These are phyloP conservation scores for Rhododendron mucronatum DNA, from an alignment of 148 eudicot genomes.

Conservation along the genomic window DNA sequence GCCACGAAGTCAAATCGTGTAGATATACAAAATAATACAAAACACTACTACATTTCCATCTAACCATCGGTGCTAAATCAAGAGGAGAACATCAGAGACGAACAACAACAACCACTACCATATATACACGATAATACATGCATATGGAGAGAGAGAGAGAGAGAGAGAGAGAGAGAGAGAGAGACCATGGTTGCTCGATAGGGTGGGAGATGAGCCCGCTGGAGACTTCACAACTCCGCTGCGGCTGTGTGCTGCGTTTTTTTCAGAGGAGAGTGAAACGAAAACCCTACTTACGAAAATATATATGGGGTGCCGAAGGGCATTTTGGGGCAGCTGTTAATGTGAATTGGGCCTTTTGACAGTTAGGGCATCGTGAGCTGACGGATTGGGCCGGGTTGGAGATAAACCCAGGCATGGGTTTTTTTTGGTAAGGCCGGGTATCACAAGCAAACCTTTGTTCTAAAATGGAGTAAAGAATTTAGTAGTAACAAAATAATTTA, in stretches of 20 bases:
- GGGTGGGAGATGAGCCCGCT: slow-evolving; percentile 4
- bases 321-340: not conserved
- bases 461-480: no score
- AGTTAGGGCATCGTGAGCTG: not conserved
- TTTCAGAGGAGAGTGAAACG: not conserved
- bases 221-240: not conserved
- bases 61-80: not conserved
- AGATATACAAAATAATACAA: no score
- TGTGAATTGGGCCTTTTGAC: not conserved
- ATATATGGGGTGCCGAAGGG: not conserved
- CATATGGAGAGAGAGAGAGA: not conserved
- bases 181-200: slow-evolving; percentile 3
- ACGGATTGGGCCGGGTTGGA: not conserved
- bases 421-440: not conserved
- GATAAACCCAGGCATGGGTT: not conserved
- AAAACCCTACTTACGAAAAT: slow-evolving; percentile 1
- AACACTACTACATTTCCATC: not conserved
- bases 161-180: not conserved
- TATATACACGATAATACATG: not conserved
- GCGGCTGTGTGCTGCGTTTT: slow-evolving; percentile 2
- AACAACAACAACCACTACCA: not conserved
- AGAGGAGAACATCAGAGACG: not conserved
- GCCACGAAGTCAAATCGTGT: no score
- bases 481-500: no score
- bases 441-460: not conserved